Base-by-base conservation (phyloP, 257 asterid genomes). In the Ballota nigra region DNA sequence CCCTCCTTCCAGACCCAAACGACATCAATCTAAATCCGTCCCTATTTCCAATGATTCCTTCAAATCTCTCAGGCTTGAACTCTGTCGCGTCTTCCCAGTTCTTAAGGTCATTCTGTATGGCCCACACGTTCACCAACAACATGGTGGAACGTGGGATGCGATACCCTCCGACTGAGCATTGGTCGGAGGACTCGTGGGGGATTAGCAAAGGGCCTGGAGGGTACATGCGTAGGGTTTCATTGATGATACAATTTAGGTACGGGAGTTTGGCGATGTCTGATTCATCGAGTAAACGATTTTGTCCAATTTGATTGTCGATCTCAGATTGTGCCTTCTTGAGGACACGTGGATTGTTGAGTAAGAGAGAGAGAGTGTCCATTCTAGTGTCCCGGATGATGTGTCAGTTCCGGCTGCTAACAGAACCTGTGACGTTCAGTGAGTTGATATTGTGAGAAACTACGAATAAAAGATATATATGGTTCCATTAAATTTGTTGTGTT, bases 341-440 rank as follows among this genome's bases (percentile, higher is more conserved):
- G 12, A 69, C 63, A 13, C 80, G 77, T 0, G 87, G 85, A 24
- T 74, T 62, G 69, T 79, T 84, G 19, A 84, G 72, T 12, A 84
- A 41, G 5, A 80, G 75, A 36, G 89, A 47, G 63, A 85, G 74
- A n/a, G n/a, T 23, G 83, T 82, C 89, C 86, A 82, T 53, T 85
- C 87, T 45, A 76, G 23, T 0, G 89, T 83, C 8, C 62, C 52
- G 4, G 84, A 47, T 8, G 84, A 45, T 4, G 87, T 85, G 47
- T 85, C 78, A 4, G 85, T 81, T 4, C 87, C 89, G 0, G 87
- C 89, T n/a, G 68, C 15, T 9, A 85, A 67, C 66, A 85, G 16
- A 28, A 76, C 24, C 83, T 84, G 60, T 8, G 5, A 20, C 20
- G 20, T 1, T n/a, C n/a, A n/a, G n/a, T n/a, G n/a, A n/a, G n/a